phyloP scores from a whole-genome alignment of 2,329 filamentous ascomycete species.

The Bipolaris sorokiniana region DNA sequence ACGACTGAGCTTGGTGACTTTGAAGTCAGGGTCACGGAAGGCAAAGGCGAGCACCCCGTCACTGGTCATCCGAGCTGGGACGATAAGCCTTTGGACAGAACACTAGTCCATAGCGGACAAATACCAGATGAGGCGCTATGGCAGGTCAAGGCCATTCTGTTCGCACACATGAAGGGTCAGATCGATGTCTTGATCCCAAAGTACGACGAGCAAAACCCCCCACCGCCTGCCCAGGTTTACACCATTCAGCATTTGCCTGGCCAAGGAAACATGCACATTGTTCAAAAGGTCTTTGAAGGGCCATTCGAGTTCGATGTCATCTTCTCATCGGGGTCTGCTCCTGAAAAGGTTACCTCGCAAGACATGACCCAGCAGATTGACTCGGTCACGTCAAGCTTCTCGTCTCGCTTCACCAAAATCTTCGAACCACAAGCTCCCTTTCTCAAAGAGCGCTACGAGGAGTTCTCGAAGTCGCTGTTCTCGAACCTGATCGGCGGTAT shows the following conservation, averaged over 20 bases:
- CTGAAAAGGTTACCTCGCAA: slow-evolving; percentile 60
- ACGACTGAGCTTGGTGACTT: slow-evolving; percentile 79
- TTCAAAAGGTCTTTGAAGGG: slow-evolving; percentile 92
- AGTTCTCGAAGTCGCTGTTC: slow-evolving; percentile 87
- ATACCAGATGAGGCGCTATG: slow-evolving; percentile 74
- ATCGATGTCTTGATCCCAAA: slow-evolving; percentile 65
- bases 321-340: slow-evolving; percentile 78
- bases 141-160: slow-evolving; percentile 76
- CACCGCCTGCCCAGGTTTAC: slow-evolving; percentile 85
- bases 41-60: slow-evolving; percentile 65
- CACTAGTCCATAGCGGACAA: slow-evolving; percentile 74
- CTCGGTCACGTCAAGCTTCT: slow-evolving; percentile 70
- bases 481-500: slow-evolving; percentile 94
- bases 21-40: slow-evolving; percentile 76
- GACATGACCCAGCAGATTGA: slow-evolving; percentile 74
- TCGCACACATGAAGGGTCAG: slow-evolving; percentile 67
- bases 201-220: slow-evolving; percentile 66
- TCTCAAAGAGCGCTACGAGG: slow-evolving; percentile 70
- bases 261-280: slow-evolving; percentile 79
- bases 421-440: slow-evolving; percentile 81
- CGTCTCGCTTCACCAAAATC: slow-evolving; percentile 73
- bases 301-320: slow-evolving; percentile 91
- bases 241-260: slow-evolving; percentile 73
- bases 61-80: slow-evolving; percentile 68
- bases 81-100: slow-evolving; percentile 75